Percentiles rank a stretch among this genome's conserved stretches.
These are phyloP conservation scores for Musa acuminata DNA, from an alignment of 176 grass and related monocot genomes.

Conservation along the genomic window DNA sequence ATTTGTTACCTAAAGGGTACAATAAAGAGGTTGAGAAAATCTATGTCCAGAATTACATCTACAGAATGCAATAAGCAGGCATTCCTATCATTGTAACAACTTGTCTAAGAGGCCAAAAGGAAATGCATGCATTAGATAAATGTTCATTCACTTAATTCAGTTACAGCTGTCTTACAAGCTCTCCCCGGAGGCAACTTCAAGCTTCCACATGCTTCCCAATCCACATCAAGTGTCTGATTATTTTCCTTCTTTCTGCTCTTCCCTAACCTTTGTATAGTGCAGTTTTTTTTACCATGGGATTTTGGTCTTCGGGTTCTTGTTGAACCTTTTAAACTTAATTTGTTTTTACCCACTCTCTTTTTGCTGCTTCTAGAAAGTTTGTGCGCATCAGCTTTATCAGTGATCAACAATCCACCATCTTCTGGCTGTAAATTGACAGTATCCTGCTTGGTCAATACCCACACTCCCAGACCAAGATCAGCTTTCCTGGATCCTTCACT, in stretches of 20 bases:
- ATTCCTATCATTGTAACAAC: too few relatives aligned
- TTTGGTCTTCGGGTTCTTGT: background rate
- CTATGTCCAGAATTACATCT: background rate
- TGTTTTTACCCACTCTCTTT: background rate
- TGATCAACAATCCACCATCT: constrained; percentile 13
- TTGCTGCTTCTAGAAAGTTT: constrained; percentile 25
- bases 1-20: constrained; percentile 14
- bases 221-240: background rate
- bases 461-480: constrained; percentile 21
- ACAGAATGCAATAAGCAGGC: too few relatives aligned
- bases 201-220: constrained; percentile 8
- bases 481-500: constrained; percentile 14
- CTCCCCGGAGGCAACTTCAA: constrained; percentile 1
- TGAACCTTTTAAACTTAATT: background rate
- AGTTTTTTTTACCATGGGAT: background rate
- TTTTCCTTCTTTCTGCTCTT: background rate
- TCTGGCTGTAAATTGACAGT: constrained; percentile 8
- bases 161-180: constrained; percentile 8
- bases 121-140: background rate
- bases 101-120: background rate
- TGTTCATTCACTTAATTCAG: background rate
- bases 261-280: background rate
- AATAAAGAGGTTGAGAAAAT: background rate
- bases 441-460: constrained; percentile 17
- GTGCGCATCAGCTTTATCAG: constrained; percentile 21